Evolutionary conservation across 2,329 filamentous ascomycete species (phyloP).

Genomic region (Cercospora zeina): DNA sequence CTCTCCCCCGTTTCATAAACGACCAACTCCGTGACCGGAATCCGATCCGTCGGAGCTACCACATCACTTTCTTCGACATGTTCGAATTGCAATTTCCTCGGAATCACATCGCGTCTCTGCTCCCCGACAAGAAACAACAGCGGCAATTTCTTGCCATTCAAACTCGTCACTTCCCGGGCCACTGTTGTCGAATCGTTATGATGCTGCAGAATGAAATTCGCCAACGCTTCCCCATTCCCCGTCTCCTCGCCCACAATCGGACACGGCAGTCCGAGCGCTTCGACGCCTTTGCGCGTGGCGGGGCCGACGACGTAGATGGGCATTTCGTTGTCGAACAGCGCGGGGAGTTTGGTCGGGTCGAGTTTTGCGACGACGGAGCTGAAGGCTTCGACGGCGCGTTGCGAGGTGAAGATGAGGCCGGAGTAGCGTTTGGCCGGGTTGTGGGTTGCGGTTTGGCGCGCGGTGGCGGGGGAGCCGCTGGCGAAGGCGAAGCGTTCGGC

Average conservation of each 20-base stretch:
- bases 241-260: constrained; percentile 76
- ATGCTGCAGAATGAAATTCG: constrained; percentile 74
- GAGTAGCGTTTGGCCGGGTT: constrained; percentile 57
- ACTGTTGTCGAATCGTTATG: constrained; percentile 55
- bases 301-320: constrained; percentile 80
- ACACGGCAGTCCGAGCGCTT: constrained; percentile 52
- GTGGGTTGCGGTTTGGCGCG: constrained; percentile 36
- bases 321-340: constrained; percentile 49
- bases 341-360: constrained; percentile 36
- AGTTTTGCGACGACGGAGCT: constrained; percentile 60
- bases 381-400: constrained; percentile 80
- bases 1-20: constrained; percentile 87
- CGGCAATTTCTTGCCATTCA: constrained; percentile 54
- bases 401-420: constrained; percentile 81
- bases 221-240: constrained; percentile 80
- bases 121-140: constrained; percentile 89
- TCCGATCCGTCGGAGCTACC: constrained; percentile 54
- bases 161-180: constrained; percentile 33
- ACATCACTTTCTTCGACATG: too few relatives aligned
- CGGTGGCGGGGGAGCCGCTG: constrained; percentile 33
- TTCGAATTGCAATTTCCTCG: constrained; percentile 68
- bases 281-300: constrained; percentile 74
- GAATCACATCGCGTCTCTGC: constrained; percentile 85
- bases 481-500: constrained; percentile 51
- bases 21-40: constrained; percentile 73